Conservation (phyloP, 371 early-diverging fungal species). For the Actinomortierella wolfii region DNA sequence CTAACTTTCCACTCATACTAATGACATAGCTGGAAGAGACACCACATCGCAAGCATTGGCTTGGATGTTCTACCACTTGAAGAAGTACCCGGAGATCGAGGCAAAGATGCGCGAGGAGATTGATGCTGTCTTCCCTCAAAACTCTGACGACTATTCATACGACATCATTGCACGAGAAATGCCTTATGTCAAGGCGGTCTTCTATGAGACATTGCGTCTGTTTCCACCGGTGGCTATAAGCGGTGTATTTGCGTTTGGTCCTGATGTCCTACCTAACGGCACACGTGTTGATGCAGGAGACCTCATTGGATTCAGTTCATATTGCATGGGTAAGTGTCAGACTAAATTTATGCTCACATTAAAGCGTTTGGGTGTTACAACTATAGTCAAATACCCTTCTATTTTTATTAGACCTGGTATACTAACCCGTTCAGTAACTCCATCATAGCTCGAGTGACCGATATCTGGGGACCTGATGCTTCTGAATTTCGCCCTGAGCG, state of each 20-base stretch:
- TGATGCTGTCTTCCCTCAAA: conserved; percentile 11
- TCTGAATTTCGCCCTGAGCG: conserved; percentile 61
- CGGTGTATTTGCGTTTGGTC: conserved; percentile 60
- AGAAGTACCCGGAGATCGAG: conserved; percentile 54
- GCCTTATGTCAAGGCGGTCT: conserved; percentile 32
- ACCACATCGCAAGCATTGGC: conserved; percentile 71
- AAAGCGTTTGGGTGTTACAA: too few species aligned
- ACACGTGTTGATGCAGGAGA: conserved; percentile 56
- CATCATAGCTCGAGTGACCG: conserved; percentile 47
- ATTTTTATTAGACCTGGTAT: too few species aligned
- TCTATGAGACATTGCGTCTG: conserved; percentile 68
- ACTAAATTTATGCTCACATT: too few species aligned
- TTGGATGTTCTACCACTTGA: conserved; percentile 53
- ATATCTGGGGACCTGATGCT: conserved; percentile 65
- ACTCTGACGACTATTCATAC: conserved; percentile 9
- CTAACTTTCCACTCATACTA: too few species aligned
- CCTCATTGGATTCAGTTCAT: conserved; percentile 52
- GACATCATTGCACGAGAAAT: conserved; percentile 18
- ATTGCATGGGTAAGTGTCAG: conserved; percentile 53
- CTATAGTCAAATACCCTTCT: too few species aligned
- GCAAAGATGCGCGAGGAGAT: conserved; percentile 60
- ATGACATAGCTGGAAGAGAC: conserved; percentile 46
- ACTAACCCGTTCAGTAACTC: too few species aligned
- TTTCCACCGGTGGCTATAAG: conserved; percentile 75
- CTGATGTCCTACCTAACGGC: conserved; percentile 68